phyloP scores from a whole-genome alignment of 345 rosid genomes.

The Brassica juncea region DNA sequence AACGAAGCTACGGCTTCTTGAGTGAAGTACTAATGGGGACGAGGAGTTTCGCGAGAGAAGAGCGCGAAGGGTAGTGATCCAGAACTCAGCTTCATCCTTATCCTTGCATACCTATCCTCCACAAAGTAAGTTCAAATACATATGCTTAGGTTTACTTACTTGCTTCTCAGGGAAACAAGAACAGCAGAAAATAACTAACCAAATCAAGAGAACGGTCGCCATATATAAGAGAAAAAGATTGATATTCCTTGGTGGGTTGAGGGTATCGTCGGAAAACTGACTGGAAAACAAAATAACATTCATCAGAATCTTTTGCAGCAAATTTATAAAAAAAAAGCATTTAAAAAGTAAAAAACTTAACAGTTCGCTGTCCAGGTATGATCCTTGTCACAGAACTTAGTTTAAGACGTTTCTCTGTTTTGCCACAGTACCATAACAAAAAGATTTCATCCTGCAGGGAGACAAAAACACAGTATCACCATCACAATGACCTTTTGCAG shows the following conservation, averaged over 20 bases:
- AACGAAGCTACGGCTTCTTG: conserved; percentile 38
- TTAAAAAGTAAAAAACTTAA: conserved; percentile 41
- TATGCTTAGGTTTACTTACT: no score
- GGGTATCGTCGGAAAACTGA: conserved; percentile 68
- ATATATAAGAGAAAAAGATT: conserved; percentile 78
- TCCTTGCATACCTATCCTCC: conserved; percentile 54
- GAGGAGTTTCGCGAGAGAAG: conserved; percentile 41
- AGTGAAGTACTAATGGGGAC: conserved; percentile 31
- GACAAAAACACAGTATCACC: background rate
- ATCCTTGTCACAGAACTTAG: conserved; percentile 66
- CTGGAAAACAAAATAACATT: conserved; percentile 48
- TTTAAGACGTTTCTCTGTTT: conserved; percentile 61
- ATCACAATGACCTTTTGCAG: background rate
- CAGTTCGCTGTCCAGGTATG: conserved; percentile 80
- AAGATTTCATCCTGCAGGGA: conserved; percentile 54
- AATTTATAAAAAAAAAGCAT: background rate
- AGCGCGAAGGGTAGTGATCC: conserved; percentile 44
- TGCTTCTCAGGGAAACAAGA: background rate
- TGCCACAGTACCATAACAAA: conserved; percentile 69
- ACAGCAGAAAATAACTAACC: conserved; percentile 44
- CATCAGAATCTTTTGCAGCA: background rate
- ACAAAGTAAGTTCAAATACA: conserved; percentile 14
- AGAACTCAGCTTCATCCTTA: conserved; percentile 48
- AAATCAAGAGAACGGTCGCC: conserved; percentile 70
- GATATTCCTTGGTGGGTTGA: conserved; percentile 77